phyloP scores from a whole-genome alignment of 257 asterid species.

The Penstemon barbatus region DNA sequence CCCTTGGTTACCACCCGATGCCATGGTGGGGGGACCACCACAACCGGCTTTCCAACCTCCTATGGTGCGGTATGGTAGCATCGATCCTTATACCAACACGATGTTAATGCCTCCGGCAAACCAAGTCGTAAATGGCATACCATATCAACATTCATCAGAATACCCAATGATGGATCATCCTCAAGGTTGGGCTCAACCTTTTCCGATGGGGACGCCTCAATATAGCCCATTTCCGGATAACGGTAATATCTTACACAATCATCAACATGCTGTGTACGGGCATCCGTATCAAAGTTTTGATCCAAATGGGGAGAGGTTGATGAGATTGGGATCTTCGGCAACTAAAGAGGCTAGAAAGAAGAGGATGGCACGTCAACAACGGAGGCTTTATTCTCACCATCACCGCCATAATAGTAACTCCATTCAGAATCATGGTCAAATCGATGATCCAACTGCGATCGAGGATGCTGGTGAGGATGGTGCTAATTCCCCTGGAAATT shows the following conservation, averaged over 20 bases:
- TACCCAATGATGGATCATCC: slow-evolving; percentile 49
- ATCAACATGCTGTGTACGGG: slow-evolving; percentile 37
- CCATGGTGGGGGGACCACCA: slow-evolving; percentile 15
- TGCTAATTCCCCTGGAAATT: slow-evolving; percentile 33
- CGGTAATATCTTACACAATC: slow-evolving; percentile 18
- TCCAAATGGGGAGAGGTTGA: slow-evolving; percentile 48
- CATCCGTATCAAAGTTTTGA: slow-evolving; percentile 48
- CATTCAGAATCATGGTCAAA: slow-evolving; percentile 32
- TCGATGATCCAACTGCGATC: slow-evolving; percentile 28
- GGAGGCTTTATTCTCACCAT: slow-evolving; percentile 49
- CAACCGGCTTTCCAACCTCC: slow-evolving; percentile 20
- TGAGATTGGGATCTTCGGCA: slow-evolving; percentile 61
- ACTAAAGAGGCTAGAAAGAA: slow-evolving; percentile 93
- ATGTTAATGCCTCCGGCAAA: slow-evolving; percentile 22
- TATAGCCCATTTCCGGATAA: slow-evolving; percentile 40
- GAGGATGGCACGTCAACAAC: slow-evolving; percentile 80
- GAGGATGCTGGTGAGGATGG: slow-evolving; percentile 29
- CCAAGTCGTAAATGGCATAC: slow-evolving; percentile 44
- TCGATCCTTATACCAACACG: slow-evolving; percentile 37
- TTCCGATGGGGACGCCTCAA: slow-evolving; percentile 37
- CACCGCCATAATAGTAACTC: slow-evolving; percentile 38
- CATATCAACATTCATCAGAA: slow-evolving; percentile 35
- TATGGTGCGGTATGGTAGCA: slow-evolving; percentile 27
- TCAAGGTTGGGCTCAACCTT: slow-evolving; percentile 49
- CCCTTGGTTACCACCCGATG: slow-evolving; percentile 41